Base-by-base conservation (phyloP, 495 filamentous ascomycete species). In the Penicillium turbatum region DNA sequence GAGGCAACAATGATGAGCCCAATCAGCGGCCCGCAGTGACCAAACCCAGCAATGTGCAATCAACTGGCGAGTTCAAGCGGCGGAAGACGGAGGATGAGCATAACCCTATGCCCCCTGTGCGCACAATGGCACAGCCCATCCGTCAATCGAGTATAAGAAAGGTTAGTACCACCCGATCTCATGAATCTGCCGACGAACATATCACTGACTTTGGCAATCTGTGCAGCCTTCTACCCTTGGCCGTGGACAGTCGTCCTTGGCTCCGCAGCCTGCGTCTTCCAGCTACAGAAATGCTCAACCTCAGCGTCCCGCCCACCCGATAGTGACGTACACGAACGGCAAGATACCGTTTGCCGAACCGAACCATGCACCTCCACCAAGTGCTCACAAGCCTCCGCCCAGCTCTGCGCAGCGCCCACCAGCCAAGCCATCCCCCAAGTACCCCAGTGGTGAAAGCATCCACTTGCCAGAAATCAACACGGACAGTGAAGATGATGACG, bases 381-480 rank as follows among this genome's bases (percentile, higher is more conserved):
- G 68, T 15, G 62, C 77, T 43, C 85, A 92, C 70, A 87, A 86
- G 42, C 66, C 71, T 40, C 72, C 69, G 30, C 66, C 74, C 31
- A 69, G 68, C 44, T 74, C 73, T 48, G 59, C 66, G 6, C 72
- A 60, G 55, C 68, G 59, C 55, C 67, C 47, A 73, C 70, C 73
- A 12, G 75, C 79, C 29, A 83, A 86, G 48, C 83, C 85, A 34
- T 89, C 89, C 0, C 90, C 90, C 9, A 82, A 86, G 46, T 90
- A 89, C 63, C 87, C 83, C 43, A 86, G 83, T 58, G 85, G 87
- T 63, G 89, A 97, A 48, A 80, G 75, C 42, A 90, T 99, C 67
- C 80, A 88, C 54, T 80, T 97, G 31, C 90, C 92, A 0, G 89
- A 96, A 60, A 89, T 97, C 67, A 82, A 87, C 48, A 91, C 92